phyloP scores from a whole-genome alignment of 1,284 basidiomycete species.

The Mycena citricolor region DNA sequence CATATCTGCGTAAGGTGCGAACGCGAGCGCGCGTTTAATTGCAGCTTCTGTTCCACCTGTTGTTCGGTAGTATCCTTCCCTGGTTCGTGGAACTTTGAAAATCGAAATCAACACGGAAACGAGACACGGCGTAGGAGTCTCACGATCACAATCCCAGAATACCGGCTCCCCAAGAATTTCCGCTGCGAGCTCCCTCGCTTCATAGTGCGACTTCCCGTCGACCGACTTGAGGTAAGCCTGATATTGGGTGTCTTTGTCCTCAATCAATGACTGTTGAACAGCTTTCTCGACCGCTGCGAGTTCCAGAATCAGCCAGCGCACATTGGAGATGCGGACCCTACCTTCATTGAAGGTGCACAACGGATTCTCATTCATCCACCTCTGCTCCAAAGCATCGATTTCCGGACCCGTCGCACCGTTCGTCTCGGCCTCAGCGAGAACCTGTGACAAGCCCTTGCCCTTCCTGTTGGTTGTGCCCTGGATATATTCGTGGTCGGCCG shows the following conservation, averaged over 20 bases:
- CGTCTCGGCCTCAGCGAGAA: conserved; percentile 72
- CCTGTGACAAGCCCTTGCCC: conserved; percentile 69
- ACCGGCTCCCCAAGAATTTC: conserved; percentile 71
- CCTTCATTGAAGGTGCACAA: conserved; percentile 86
- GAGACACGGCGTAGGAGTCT: conserved; percentile 28
- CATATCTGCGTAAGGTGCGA: conserved; percentile 82
- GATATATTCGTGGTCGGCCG: conserved; percentile 79
- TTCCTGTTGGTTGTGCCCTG: conserved; percentile 61
- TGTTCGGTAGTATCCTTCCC: conserved; percentile 92
- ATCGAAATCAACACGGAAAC: conserved; percentile 1
- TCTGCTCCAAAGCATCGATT: conserved; percentile 74
- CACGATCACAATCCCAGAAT: conserved; percentile 88
- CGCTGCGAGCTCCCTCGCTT: conserved; percentile 71
- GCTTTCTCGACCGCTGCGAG: conserved; percentile 65
- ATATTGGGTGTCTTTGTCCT: conserved; percentile 58
- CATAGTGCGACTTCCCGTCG: conserved; percentile 69
- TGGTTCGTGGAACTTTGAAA: conserved; percentile 73
- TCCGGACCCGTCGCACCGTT: conserved; percentile 68
- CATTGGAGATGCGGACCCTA: conserved; percentile 29
- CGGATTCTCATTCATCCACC: conserved; percentile 74
- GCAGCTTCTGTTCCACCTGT: conserved; percentile 83
- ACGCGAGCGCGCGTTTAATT: conserved; percentile 79
- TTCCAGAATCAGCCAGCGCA: conserved; percentile 8
- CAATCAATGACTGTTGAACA: conserved; percentile 48
- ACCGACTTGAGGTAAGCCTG: conserved; percentile 61